A percentile compares a stretch with the other conserved stretches of the same genome.
These are phyloP conservation scores for Scleroderma bovista DNA, from an alignment of 768 basidiomycete species.

Conservation along the genomic window DNA sequence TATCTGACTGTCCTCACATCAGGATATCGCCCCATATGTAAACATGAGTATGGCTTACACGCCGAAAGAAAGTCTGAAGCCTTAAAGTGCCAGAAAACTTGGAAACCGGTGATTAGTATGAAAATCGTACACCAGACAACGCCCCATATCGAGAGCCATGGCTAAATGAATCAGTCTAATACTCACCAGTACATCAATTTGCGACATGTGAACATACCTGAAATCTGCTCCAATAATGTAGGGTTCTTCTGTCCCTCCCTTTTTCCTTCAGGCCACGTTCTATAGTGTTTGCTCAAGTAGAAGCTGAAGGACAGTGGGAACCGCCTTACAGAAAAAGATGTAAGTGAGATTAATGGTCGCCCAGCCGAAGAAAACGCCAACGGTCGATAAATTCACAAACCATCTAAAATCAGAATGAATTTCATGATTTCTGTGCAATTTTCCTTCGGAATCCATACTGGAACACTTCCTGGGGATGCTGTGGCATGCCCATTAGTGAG, in stretches of 20 bases:
- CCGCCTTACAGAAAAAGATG: constrained; percentile 52
- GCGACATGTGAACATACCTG: constrained; percentile 29
- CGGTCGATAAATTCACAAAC: constrained; percentile 61
- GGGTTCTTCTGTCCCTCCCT: constrained; percentile 54
- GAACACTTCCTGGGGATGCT: constrained; percentile 36
- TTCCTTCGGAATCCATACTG: background rate
- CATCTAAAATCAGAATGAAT: constrained; percentile 35
- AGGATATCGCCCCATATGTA: background rate
- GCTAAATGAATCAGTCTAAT: constrained; percentile 20
- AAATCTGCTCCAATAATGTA: constrained; percentile 53
- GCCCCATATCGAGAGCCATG: constrained; percentile 67
- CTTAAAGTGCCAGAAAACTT: constrained; percentile 59
- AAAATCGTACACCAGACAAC: constrained; percentile 56
- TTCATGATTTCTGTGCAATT: too few species aligned
- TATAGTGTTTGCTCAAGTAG: constrained; percentile 11
- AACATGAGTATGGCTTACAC: constrained; percentile 31
- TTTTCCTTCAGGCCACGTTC: constrained; percentile 66
- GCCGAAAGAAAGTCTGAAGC: constrained; percentile 44
- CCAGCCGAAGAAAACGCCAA: constrained; percentile 63
- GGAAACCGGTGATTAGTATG: constrained; percentile 50
- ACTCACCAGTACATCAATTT: constrained; percentile 2
- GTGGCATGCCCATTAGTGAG: constrained; percentile 59
- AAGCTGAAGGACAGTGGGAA: too few species aligned
- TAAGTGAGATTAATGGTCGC: constrained; percentile 63
- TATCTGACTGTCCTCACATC: too few species aligned